phyloP scores from a whole-genome alignment of 2,329 filamentous ascomycete genomes.

The Cladophialophora bantiana region DNA sequence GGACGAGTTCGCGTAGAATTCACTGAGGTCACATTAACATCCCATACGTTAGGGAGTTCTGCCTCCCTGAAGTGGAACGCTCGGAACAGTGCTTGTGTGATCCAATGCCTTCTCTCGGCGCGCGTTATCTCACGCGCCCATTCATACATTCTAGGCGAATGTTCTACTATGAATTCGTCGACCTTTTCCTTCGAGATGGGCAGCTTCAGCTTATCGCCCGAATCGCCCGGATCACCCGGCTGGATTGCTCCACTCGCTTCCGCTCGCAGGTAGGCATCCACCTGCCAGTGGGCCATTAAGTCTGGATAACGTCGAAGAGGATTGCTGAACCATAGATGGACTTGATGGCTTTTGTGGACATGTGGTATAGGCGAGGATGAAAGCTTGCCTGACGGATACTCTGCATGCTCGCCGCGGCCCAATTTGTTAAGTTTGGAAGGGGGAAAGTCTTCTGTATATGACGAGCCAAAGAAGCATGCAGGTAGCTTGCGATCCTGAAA shows the following conservation, averaged over 20 bases:
- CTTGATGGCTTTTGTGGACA: conserved; percentile 55
- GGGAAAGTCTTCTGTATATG: conserved; percentile 44
- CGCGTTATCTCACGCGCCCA: conserved; percentile 5
- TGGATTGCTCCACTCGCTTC: conserved; percentile 55
- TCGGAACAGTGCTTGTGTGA: conserved; percentile 62
- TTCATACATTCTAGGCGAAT: conserved; percentile 48
- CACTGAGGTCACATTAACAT: conserved; percentile 28
- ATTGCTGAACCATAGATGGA: conserved; percentile 66
- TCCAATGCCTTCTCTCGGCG: conserved; percentile 54
- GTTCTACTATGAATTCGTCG: conserved; percentile 55
- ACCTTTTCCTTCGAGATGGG: conserved; percentile 60
- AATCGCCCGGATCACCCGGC: conserved; percentile 4
- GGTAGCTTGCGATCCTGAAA: conserved; percentile 61
- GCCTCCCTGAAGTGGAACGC: conserved; percentile 64
- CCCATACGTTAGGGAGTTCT: conserved; percentile 53
- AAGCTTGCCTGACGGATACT: conserved; percentile 45
- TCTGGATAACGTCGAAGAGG: conserved; percentile 68
- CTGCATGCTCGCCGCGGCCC: conserved; percentile 22
- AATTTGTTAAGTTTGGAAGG: conserved; percentile 50
- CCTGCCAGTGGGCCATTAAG: conserved; percentile 69
- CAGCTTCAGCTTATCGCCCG: conserved; percentile 44
- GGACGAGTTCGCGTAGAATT: conserved; percentile 2
- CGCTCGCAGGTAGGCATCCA: conserved; percentile 66
- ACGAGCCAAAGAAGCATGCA: conserved; percentile 56
- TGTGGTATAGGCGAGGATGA: conserved; percentile 58